Base-by-base conservation (phyloP, 345 rosid genomes). In the Acer campestre region DNA sequence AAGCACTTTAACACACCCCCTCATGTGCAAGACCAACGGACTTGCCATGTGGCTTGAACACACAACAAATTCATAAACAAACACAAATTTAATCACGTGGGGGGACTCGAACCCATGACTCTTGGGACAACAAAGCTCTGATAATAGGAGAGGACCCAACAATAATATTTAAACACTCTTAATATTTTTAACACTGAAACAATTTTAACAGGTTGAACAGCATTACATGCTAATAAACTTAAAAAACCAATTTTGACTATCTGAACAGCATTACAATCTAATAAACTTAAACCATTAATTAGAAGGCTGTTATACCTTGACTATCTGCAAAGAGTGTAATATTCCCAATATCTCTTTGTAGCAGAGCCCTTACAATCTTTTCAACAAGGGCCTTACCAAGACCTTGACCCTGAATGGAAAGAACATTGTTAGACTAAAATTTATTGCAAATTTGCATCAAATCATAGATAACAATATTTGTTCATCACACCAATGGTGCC, bases 261-360 rank as follows among this genome's bases (percentile, higher is more conserved):
- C 31, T 14, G 48, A 55, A 27, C 31, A 12, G 46, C 48, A 68
- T 35, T 77, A 25, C 66, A 35, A 29, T 17, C 40, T 20, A 53
- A 23, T 51, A 13, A 59, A 49, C 63, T 75, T 79, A 13, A 44
- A 62, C 53, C 63, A 23, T 40, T 29, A 14, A 10, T n/a, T 73
- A 74, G 61, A 73, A 72, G 46, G 38, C 46, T 56, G 10, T 1
- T 55, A 74, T 89, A 95, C 99, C 98, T 92, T 89, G 85, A 80
- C 99, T 92, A 83, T 95, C 99, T 0, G 99, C 99, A 80, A 95
- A 95, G 49, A 95, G 99, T n/a, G 99, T 80, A 81, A 95, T 95
- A 75, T 95, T 93, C 76, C 98, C 97, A 75, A 95, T 95, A 79
- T 93, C 99, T 81, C 90, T 91, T 51, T 90, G 99, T 73, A 95